Conservation (phyloP, 306 rosid genomes). For the Oxytropis ochrocephala region DNA sequence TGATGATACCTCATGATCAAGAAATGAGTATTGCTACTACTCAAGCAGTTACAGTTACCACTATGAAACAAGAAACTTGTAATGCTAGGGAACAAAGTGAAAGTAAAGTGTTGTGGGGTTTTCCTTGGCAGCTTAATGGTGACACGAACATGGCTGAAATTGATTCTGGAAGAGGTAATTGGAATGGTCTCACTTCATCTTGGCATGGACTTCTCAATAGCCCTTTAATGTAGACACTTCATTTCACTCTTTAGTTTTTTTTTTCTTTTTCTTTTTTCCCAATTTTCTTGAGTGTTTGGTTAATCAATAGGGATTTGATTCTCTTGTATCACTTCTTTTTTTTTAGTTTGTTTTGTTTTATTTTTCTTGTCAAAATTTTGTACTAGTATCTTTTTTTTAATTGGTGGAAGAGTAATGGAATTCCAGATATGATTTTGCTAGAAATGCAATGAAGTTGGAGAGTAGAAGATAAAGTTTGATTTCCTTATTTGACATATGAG, state of each 20-base stretch:
- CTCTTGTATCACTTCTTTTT: constrained; percentile 29
- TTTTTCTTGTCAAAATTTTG: constrained; percentile 20
- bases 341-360: neutral
- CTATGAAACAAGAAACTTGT: constrained; percentile 73
- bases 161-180: constrained; percentile 67
- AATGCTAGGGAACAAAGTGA: constrained; percentile 42
- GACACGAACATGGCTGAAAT: constrained; percentile 49
- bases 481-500: constrained; percentile 27
- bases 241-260: no score
- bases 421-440: constrained; percentile 33
- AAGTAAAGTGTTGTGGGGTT: constrained; percentile 65
- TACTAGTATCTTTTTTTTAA: constrained; percentile 19
- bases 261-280: neutral
- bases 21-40: constrained; percentile 48
- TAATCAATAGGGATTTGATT: constrained; percentile 24
- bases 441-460: constrained; percentile 35
- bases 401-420: constrained; percentile 42
- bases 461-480: constrained; percentile 22
- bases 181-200: constrained; percentile 63
- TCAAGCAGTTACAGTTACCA: constrained; percentile 62
- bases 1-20: constrained; percentile 41
- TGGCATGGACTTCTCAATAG: constrained; percentile 93
- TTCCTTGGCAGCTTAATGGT: constrained; percentile 74
- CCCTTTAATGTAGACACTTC: constrained; percentile 62
- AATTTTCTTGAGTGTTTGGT: constrained; percentile 23